A percentile compares a stretch with the other conserved stretches of the same genome.
phyloP scores from a whole-genome alignment of 192 early-diverging fungal genomes.

The Gonapodya prolifera region DNA sequence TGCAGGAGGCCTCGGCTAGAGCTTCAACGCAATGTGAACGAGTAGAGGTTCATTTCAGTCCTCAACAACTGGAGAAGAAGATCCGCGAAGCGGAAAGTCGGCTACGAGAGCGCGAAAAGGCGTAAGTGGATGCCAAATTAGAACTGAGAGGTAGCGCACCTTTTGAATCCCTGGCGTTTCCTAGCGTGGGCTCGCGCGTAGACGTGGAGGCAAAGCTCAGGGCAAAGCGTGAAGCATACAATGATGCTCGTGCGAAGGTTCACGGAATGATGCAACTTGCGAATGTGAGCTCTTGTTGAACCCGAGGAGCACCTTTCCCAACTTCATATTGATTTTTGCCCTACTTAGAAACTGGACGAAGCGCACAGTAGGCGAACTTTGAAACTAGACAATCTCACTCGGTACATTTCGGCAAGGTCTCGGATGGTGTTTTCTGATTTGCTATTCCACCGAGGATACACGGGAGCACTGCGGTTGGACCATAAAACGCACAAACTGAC shows the following conservation, averaged over 20 bases:
- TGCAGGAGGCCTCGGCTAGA: background rate
- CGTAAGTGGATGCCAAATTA: slow-evolving; percentile 8
- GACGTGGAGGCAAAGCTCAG: slow-evolving; percentile 50
- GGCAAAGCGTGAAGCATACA: slow-evolving; percentile 32
- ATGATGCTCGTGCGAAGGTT: slow-evolving; percentile 37
- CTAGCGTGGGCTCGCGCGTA: slow-evolving; percentile 36
- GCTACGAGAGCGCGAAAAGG: slow-evolving; percentile 38
- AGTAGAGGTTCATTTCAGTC: background rate
- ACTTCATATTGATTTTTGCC: background rate
- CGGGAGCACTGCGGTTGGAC: slow-evolving; percentile 64
- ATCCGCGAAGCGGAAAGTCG: slow-evolving; percentile 35
- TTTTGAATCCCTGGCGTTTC: slow-evolving; percentile 9
- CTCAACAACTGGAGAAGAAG: slow-evolving; percentile 37
- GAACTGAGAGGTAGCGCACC: too few species aligned
- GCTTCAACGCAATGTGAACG: background rate
- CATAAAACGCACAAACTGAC: slow-evolving; percentile 46
- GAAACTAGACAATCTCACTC: slow-evolving; percentile 34
- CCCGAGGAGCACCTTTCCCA: background rate
- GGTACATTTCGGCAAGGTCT: slow-evolving; percentile 62
- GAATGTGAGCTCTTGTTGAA: background rate
- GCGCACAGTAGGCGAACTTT: background rate
- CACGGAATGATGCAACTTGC: background rate
- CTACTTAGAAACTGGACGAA: slow-evolving; percentile 19
- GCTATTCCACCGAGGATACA: slow-evolving; percentile 69
- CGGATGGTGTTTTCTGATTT: slow-evolving; percentile 58